Evolutionary conservation across 2,329 filamentous ascomycete genomes (phyloP).

Genomic region (Raffaelea ambrosiae): DNA sequence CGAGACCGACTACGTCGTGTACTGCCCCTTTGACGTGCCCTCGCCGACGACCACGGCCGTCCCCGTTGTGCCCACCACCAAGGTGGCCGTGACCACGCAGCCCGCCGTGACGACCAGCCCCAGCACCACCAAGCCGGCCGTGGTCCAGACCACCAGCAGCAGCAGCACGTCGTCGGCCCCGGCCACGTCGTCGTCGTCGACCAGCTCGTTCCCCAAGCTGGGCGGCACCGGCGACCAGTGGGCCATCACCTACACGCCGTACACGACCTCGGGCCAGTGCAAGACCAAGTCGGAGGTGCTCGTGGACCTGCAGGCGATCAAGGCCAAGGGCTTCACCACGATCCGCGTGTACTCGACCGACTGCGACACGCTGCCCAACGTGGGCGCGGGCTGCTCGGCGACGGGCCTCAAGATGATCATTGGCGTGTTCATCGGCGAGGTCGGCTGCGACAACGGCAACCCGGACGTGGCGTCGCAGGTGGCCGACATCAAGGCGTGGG

Average conservation of each 20-base stretch:
- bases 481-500: conserved; percentile 61
- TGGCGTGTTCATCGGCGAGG: conserved; percentile 73
- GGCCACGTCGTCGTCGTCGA: conserved; percentile 7
- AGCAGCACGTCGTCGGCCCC: conserved; percentile 15
- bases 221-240: conserved; percentile 46
- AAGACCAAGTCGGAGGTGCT: conserved; percentile 52
- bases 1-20: conserved; percentile 57
- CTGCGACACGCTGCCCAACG: conserved; percentile 70
- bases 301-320: conserved; percentile 54
- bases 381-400: conserved; percentile 59
- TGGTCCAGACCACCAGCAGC: conserved; percentile 17
- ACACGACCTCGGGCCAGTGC: conserved; percentile 52
- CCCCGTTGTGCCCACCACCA: neutral
- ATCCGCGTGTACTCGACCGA: conserved; percentile 88
- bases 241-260: conserved; percentile 77
- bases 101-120: neutral
- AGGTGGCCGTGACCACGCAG: neutral
- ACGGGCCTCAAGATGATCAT: conserved; percentile 72
- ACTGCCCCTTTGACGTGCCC: conserved; percentile 57
- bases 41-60: conserved; percentile 17
- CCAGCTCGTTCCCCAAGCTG: conserved; percentile 13
- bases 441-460: conserved; percentile 47
- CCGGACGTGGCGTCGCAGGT: conserved; percentile 66
- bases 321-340: conserved; percentile 56
- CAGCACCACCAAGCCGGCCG: conserved; percentile 24